Conservation (phyloP, 1,139 yeast species). For the Zygosaccharomyces pseudobailii region DNA sequence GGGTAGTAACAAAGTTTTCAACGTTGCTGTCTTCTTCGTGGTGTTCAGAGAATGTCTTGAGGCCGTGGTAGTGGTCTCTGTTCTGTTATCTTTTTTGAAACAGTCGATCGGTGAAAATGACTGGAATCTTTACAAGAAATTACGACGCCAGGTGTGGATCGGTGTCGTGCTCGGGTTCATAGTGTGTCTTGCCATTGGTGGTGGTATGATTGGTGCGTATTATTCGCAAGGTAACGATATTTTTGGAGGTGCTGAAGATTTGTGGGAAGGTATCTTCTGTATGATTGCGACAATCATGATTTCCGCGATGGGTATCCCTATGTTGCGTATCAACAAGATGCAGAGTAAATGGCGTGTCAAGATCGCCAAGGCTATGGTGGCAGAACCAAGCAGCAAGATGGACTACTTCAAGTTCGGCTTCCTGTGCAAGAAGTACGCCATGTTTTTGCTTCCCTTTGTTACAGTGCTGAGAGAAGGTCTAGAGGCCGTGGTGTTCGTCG, state of each 20-base stretch:
- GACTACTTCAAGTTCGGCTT: constrained; percentile 37
- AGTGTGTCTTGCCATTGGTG: constrained; percentile 73
- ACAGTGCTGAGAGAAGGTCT: constrained; percentile 87
- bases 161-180: constrained; percentile 72
- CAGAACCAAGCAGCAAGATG: constrained; percentile 36
- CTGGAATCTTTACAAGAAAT: constrained; percentile 34
- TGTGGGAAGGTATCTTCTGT: constrained; percentile 91
- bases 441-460: constrained; percentile 74
- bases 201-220: constrained; percentile 68
- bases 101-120: constrained; percentile 44
- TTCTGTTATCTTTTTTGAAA: constrained; percentile 71
- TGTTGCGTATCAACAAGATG: constrained; percentile 79
- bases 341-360: constrained; percentile 82
- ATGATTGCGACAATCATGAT: constrained; percentile 75
- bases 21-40: constrained; percentile 67
- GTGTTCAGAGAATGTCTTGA: constrained; percentile 83
- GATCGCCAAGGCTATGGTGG: constrained; percentile 49
- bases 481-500: constrained; percentile 87
- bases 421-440: constrained; percentile 56
- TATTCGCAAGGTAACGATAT: constrained; percentile 73
- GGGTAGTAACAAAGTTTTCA: constrained; percentile 34
- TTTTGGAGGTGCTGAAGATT: constrained; percentile 76
- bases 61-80: constrained; percentile 83
- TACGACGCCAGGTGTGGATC: constrained; percentile 73
- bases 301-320: constrained; percentile 83